Conservation (phyloP, 2,329 filamentous ascomycete genomes). For the Aspergillus fischeri region DNA sequence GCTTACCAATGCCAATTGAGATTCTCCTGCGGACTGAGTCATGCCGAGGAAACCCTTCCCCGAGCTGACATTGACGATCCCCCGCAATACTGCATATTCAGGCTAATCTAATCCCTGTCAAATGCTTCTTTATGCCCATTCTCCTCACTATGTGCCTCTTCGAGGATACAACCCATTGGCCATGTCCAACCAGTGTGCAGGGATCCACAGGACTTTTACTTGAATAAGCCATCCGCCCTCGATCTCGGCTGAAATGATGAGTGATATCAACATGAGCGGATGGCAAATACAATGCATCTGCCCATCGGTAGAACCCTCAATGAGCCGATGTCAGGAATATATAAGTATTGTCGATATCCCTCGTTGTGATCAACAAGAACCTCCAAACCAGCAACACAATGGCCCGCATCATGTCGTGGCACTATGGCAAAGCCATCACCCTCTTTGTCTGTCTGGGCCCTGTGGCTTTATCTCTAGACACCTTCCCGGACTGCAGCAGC, state of each 20-base stretch:
- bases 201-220: background rate
- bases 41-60: too few relatives aligned
- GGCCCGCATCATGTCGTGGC: background rate
- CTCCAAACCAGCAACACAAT: background rate
- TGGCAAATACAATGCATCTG: too few relatives aligned
- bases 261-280: background rate
- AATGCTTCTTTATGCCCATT: background rate
- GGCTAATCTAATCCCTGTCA: background rate
- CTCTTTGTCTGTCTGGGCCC: background rate
- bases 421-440: background rate
- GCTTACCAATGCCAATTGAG: too few relatives aligned
- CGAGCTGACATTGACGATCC: background rate
- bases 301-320: too few relatives aligned
- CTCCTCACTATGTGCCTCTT: too few relatives aligned
- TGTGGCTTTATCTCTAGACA: background rate
- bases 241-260: background rate
- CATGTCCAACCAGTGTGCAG: background rate
- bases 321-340: background rate
- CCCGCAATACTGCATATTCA: background rate
- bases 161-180: too few relatives aligned
- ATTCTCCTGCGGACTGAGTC: too few relatives aligned
- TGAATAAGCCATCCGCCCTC: background rate
- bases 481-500: constrained; percentile 48
- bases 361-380: background rate
- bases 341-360: background rate